Evolutionary conservation across 108 stramenopile genomes (phyloP).

Genomic region (Chaetoceros muelleri): DNA sequence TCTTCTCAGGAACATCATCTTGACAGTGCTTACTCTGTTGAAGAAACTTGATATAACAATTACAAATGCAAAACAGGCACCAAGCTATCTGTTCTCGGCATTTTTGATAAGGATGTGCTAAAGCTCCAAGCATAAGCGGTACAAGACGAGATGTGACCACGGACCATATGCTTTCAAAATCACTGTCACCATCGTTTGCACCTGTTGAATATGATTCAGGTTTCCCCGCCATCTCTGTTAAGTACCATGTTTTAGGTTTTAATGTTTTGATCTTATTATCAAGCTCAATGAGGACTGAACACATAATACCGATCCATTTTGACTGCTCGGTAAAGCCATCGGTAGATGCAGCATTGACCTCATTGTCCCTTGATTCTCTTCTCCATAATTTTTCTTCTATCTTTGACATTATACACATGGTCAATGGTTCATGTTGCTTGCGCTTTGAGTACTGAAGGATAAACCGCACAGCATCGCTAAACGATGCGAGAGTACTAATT

Average conservation of each 20-base stretch:
- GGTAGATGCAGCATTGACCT: conserved; percentile 12
- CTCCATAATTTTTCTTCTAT: conserved; percentile 63
- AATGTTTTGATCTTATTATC: conserved; percentile 33
- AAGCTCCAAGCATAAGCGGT: conserved; percentile 51
- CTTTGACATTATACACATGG: conserved; percentile 44
- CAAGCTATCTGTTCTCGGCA: conserved; percentile 81
- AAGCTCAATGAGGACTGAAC: conserved; percentile 66
- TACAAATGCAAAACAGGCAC: conserved; percentile 66
- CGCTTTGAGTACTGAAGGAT: conserved; percentile 58
- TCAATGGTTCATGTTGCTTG: conserved; percentile 38
- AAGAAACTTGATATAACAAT: conserved; percentile 53
- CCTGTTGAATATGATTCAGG: conserved; percentile 4
- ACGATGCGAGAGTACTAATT: conserved; percentile 47
- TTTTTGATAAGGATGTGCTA: conserved; percentile 82
- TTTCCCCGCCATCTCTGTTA: conserved; percentile 1
- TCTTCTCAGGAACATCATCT: background rate
- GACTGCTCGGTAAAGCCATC: conserved; percentile 77
- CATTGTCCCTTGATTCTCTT: conserved; percentile 7
- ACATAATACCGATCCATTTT: conserved; percentile 74
- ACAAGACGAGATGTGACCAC: conserved; percentile 40
- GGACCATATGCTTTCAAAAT: conserved; percentile 49
- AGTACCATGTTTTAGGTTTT: conserved; percentile 26
- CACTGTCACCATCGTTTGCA: conserved; percentile 1
- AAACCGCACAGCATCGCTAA: conserved; percentile 65
- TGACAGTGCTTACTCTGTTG: background rate